phyloP scores from a whole-genome alignment of 495 filamentous ascomycete species.

The Hypoxylon lienhwacheense region DNA sequence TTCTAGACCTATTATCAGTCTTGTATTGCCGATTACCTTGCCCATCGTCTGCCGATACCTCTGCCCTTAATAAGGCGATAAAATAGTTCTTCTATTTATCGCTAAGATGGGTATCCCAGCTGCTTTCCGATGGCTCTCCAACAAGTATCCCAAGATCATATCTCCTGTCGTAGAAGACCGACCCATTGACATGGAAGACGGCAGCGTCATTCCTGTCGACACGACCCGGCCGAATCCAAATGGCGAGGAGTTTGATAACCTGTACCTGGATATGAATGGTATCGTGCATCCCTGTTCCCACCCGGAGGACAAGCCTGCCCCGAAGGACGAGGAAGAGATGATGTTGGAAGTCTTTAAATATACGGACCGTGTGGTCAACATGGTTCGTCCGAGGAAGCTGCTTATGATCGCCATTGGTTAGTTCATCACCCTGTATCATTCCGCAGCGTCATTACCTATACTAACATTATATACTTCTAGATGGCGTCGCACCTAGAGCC shows the following conservation, averaged over 20 bases:
- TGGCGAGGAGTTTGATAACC: slow-evolving; percentile 95
- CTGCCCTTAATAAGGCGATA: too few species aligned
- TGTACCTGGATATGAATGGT: slow-evolving; percentile 99
- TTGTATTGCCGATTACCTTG: too few species aligned
- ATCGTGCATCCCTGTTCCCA: slow-evolving; percentile 99
- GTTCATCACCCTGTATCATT: slow-evolving; percentile 37
- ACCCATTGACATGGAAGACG: slow-evolving; percentile 73
- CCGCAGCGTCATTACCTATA: background rate
- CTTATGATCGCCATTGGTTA: slow-evolving; percentile 97
- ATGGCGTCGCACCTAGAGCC: slow-evolving; percentile 89
- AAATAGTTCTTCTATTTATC: too few species aligned
- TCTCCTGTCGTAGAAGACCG: slow-evolving; percentile 85
- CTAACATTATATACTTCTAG: slow-evolving; percentile 55
- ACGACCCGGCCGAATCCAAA: slow-evolving; percentile 87
- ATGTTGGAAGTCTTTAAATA: slow-evolving; percentile 98
- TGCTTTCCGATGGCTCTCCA: slow-evolving; percentile 89
- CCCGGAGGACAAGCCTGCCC: slow-evolving; percentile 88
- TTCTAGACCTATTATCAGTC: too few species aligned
- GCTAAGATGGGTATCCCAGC: slow-evolving; percentile 90
- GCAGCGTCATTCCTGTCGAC: slow-evolving; percentile 80
- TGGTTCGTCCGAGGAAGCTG: slow-evolving; percentile 93
- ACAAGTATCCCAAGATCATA: slow-evolving; percentile 96
- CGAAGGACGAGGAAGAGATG: slow-evolving; percentile 96
- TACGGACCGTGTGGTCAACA: slow-evolving; percentile 96
- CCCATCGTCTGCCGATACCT: too few species aligned